Conservation (phyloP, 768 basidiomycete genomes). For the Mycena vulgaris region DNA sequence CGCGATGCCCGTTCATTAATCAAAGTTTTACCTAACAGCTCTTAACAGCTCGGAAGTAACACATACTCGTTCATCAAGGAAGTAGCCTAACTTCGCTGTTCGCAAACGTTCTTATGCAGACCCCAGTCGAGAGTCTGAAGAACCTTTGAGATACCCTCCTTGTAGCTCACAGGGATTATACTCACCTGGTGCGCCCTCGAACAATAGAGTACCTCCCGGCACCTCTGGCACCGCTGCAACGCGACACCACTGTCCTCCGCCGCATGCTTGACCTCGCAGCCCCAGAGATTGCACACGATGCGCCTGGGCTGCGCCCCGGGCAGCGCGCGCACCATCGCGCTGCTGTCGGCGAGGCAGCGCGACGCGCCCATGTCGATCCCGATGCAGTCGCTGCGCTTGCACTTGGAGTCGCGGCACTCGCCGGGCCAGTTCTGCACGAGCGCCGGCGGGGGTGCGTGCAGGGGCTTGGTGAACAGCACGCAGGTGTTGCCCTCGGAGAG, state of each 20-base stretch:
- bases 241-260: not conserved
- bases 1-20: no score
- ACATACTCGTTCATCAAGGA: no score
- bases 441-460: slow-evolving; percentile 12
- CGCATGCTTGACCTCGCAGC: slow-evolving; percentile 24
- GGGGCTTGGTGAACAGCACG: slow-evolving; percentile 36
- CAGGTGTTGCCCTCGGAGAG: slow-evolving; percentile 6
- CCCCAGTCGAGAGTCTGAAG: slow-evolving; percentile 10
- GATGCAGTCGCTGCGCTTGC: slow-evolving; percentile 17
- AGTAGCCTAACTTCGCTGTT: slow-evolving; percentile 7
- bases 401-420: slow-evolving; percentile 19
- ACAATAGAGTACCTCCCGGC: slow-evolving; percentile 38
- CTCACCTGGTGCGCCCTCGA: slow-evolving; percentile 22
- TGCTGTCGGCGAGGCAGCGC: slow-evolving; percentile 10
- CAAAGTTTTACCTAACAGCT: no score
- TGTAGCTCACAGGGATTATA: no score
- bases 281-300: slow-evolving; percentile 38
- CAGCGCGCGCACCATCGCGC: slow-evolving; percentile 21
- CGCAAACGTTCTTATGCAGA: slow-evolving; percentile 12
- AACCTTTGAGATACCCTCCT: no score
- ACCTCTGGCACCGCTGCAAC: slow-evolving; percentile 36
- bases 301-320: not conserved
- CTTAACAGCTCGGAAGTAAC: no score
- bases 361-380: slow-evolving; percentile 28
- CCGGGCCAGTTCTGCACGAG: slow-evolving; percentile 24